Base-by-base conservation (phyloP, 2,329 filamentous ascomycete species). In the Raffaelea ambrosiae region DNA sequence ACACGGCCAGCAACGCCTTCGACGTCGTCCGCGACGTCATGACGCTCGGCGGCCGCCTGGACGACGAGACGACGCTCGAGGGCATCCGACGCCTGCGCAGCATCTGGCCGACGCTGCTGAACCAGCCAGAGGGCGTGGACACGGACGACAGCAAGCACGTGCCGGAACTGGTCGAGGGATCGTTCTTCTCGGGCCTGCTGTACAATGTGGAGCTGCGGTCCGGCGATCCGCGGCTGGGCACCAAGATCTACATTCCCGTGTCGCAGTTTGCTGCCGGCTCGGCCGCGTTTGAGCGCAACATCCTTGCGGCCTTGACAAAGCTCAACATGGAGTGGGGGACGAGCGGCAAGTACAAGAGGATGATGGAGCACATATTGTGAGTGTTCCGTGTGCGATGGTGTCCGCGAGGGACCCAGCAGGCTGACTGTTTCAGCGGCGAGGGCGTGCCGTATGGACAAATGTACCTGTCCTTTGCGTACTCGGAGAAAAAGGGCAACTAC, bases 61-160 rank as follows among this genome's bases (percentile, higher is more conserved):
- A 36, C 16, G 46, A 51, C 14, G 41, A 47, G 9, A 33, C 46
- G 7, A 51, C 48, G 0, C 18, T 45, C 19, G 36, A 40, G 11
- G 48, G 46, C 2, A 36, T 53, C 8, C 35, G 31, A 10, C 43
- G 43, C 3, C 13, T 51, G 1, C 39, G 33, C 8, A 39, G 26
- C n/a, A 44, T 53, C 18, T 54, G 51, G 46, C 52, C 52, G 21
- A 42, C 49, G 5, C 16, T 53, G 7, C 43, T 52, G 4, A 50
- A 52, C 20, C 48, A 51, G 35, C 40, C 42, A 1, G 36, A 14
- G 1, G 48, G 46, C 5, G 13, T 48, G 26, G 36, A n/a, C 10
- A 13, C 16, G n/a, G 38, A 40, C 22, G 44, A 51, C 40, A 29
- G 14, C 44, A 45, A 47, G 36, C 19, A n/a, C 38, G 19, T n/a